Evolutionary conservation across 2,329 filamentous ascomycete species (phyloP).

Genomic region (Sporothrix phasma): DNA sequence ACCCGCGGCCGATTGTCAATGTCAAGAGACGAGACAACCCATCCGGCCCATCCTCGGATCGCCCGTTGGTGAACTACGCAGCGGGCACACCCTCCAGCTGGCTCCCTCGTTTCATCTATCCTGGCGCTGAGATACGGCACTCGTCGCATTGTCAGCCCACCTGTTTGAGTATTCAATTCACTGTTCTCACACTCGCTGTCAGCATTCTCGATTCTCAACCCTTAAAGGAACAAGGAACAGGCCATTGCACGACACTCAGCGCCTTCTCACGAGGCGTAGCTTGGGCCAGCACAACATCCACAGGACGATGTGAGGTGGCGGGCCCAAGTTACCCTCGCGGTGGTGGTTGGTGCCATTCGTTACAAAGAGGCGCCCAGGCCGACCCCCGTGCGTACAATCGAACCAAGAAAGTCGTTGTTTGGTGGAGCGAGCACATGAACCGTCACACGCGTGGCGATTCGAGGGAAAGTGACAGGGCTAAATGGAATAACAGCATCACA

Average conservation of each 20-base stretch:
- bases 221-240: neutral
- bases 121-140: neutral
- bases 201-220: neutral
- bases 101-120: neutral
- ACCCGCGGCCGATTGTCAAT: neutral
- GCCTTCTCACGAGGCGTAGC: neutral
- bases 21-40: neutral
- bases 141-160: neutral
- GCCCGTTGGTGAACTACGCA: slow-evolving; percentile 1
- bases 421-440: neutral
- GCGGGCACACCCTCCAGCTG: neutral
- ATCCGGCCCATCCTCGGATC: neutral
- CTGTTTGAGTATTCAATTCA: neutral
- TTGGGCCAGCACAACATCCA: neutral
- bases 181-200: neutral
- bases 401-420: neutral
- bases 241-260: neutral
- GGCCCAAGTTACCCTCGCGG: neutral
- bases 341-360: neutral
- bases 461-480: neutral
- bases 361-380: neutral
- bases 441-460: neutral
- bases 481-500: slow-evolving; percentile 7
- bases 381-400: neutral
- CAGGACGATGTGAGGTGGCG: neutral